Percentiles rank a stretch among this genome's conserved stretches.
Evolutionary conservation across 2,329 filamentous ascomycete genomes (phyloP).

Genomic region (Xylaria sp.): DNA sequence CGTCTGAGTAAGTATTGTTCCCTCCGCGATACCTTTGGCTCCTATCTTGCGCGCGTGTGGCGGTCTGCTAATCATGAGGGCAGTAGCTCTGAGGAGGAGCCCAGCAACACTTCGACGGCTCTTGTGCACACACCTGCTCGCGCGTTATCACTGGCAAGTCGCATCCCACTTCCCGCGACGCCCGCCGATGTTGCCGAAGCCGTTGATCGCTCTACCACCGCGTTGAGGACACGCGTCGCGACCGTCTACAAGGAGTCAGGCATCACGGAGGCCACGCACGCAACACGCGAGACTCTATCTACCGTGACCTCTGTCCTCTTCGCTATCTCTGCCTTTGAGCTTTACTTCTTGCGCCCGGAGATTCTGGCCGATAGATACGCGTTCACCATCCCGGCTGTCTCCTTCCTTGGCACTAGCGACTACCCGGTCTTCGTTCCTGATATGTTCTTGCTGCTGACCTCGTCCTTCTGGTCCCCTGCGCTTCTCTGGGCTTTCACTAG

Average conservation of each 20-base stretch:
- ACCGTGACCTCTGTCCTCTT: conserved; percentile 78
- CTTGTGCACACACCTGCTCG: conserved; percentile 62
- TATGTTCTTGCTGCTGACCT: conserved; percentile 79
- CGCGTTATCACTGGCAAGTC: conserved; percentile 64
- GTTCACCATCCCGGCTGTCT: conserved; percentile 74
- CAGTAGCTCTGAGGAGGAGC: conserved; percentile 49
- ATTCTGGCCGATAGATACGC: conserved; percentile 77
- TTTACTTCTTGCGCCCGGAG: conserved; percentile 73
- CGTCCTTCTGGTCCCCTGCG: conserved; percentile 85
- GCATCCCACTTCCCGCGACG: conserved; percentile 80
- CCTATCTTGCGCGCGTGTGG: conserved; percentile 10
- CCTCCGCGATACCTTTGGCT: conserved; percentile 47
- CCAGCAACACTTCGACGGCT: conserved; percentile 55
- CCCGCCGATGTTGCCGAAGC: conserved; percentile 80
- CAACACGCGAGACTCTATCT: conserved; percentile 75
- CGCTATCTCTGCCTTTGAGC: conserved; percentile 74
- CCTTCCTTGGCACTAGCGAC: conserved; percentile 64
- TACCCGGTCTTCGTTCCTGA: conserved; percentile 78
- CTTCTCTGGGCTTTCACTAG: conserved; percentile 80
- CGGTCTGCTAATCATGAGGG: conserved; percentile 64
- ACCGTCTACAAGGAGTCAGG: conserved; percentile 73
- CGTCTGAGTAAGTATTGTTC: conserved; percentile 76
- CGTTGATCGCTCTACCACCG: conserved; percentile 76
- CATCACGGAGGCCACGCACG: conserved; percentile 72
- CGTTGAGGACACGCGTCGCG: conserved; percentile 72